Conservation (phyloP, 441 rosid genomes). For the Syzygium syzygioides region DNA sequence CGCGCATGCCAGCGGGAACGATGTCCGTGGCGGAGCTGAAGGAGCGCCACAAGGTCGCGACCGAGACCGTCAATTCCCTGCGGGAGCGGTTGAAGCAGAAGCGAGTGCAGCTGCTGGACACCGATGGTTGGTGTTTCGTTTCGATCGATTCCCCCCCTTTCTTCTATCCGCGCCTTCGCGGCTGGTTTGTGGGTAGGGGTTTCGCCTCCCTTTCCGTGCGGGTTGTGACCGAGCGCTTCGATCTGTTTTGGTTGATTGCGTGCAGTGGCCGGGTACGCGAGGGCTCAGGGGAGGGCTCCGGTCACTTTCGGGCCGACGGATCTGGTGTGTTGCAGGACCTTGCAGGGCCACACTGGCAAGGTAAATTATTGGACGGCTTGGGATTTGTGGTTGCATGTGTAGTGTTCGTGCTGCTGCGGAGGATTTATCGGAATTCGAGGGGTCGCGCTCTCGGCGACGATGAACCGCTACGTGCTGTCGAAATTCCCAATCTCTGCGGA, state of each 20-base stretch:
- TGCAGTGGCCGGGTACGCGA: conserved; percentile 71
- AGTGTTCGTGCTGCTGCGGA: not conserved
- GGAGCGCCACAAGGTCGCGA: conserved; percentile 70
- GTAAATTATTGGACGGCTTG: conserved; percentile 18
- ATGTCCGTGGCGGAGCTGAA: conserved; percentile 90
- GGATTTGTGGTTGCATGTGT: not conserved
- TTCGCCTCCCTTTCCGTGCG: conserved; percentile 20
- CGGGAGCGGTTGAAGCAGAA: conserved; percentile 69
- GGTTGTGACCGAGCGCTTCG: not conserved
- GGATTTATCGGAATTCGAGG: not conserved
- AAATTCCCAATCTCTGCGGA: not conserved
- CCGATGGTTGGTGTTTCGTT: conserved; percentile 45
- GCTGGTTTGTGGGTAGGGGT: not conserved
- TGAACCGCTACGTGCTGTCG: not conserved
- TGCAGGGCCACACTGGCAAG: conserved; percentile 99
- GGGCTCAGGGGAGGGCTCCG: conserved; percentile 53
- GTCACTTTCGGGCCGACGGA: conserved; percentile 82
- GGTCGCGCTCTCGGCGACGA: not conserved
- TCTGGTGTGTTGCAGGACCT: conserved; percentile 92
- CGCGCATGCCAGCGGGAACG: not conserved
- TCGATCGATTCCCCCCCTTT: not conserved
- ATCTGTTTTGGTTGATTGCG: conserved; percentile 4
- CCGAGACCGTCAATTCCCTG: conserved; percentile 62
- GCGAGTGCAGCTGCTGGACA: conserved; percentile 71
- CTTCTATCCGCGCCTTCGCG: not conserved